Percentiles rank a stretch among this genome's conserved stretches.
Evolutionary conservation across 805 yeast genomes (phyloP).

Genomic region (Ogataea kodamae): DNA sequence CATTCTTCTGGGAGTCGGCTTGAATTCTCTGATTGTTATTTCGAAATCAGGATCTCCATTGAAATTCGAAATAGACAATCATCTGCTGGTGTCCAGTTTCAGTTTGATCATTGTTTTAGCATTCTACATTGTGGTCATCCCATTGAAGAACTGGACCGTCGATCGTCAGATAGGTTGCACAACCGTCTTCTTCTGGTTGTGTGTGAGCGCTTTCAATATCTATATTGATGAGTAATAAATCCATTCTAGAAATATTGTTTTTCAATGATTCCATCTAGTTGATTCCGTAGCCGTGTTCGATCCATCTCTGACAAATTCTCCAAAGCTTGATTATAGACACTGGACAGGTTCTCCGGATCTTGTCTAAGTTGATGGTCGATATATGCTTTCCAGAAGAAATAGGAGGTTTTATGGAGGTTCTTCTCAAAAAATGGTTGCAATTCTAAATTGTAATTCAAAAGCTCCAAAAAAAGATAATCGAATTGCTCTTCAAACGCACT

Average conservation of each 20-base stretch:
- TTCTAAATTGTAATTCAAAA: conserved; percentile 27
- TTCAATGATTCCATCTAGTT: conserved; percentile 6
- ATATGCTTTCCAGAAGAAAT: conserved; percentile 27
- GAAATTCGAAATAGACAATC: conserved; percentile 37
- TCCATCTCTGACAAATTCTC: conserved; percentile 2
- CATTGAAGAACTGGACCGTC: conserved; percentile 45
- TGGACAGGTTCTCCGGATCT: conserved; percentile 14
- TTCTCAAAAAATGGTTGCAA: conserved; percentile 28
- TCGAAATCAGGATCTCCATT: conserved; percentile 22
- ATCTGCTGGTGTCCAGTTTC: conserved; percentile 36
- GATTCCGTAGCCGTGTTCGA: conserved; percentile 1
- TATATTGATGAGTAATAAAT: conserved; percentile 9
- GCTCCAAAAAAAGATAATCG: conserved; percentile 36
- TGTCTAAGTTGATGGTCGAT: conserved; percentile 19
- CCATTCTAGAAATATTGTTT: conserved; percentile 8
- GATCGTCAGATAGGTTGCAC: conserved; percentile 39
- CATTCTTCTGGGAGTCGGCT: conserved; percentile 48
- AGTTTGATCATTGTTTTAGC: conserved; percentile 40
- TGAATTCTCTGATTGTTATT: conserved; percentile 38
- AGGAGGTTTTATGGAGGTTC: conserved; percentile 20
- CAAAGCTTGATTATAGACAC: conserved; percentile 8
- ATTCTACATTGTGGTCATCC: conserved; percentile 39
- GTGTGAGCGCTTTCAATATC: conserved; percentile 18
- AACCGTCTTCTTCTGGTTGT: conserved; percentile 32
- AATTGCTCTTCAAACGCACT: conserved; percentile 29